Conservation (phyloP, 345 rosid species). For the Hibiscus tridactylites region DNA sequence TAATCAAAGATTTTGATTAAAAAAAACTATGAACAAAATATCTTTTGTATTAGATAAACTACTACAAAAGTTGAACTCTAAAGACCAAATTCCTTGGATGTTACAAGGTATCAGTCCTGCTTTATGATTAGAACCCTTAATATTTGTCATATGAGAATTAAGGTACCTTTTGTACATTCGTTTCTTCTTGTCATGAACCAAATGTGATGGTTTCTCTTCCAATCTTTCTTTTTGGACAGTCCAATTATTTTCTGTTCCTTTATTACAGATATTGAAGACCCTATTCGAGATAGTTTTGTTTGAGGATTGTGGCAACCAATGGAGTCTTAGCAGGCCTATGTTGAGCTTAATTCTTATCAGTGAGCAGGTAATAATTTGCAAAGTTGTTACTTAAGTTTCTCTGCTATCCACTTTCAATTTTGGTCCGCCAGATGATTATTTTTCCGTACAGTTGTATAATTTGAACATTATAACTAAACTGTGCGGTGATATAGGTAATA, state of each 20-base stretch:
- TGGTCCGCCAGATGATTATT: background rate
- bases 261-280: conserved; percentile 72
- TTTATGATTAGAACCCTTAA: background rate
- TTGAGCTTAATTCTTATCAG: conserved; percentile 81
- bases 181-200: background rate
- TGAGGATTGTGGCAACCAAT: conserved; percentile 92
- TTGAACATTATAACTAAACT: background rate
- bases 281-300: conserved; percentile 88
- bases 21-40: too few relatives aligned
- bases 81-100: background rate
- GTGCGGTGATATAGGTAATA: background rate
- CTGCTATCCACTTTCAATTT: background rate
- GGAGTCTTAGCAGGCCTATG: conserved; percentile 99
- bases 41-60: too few relatives aligned
- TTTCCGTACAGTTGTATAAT: background rate
- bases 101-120: background rate
- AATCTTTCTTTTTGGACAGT: background rate
- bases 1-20: too few relatives aligned
- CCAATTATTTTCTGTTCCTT: conserved; percentile 7
- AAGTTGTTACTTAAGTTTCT: background rate
- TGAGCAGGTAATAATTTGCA: conserved; percentile 51
- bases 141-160: background rate
- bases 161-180: background rate
- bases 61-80: background rate
- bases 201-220: background rate